These are phyloP conservation scores for Penicillium malachiteum DNA, from an alignment of 495 filamentous ascomycete genomes.

Conservation along the genomic window DNA sequence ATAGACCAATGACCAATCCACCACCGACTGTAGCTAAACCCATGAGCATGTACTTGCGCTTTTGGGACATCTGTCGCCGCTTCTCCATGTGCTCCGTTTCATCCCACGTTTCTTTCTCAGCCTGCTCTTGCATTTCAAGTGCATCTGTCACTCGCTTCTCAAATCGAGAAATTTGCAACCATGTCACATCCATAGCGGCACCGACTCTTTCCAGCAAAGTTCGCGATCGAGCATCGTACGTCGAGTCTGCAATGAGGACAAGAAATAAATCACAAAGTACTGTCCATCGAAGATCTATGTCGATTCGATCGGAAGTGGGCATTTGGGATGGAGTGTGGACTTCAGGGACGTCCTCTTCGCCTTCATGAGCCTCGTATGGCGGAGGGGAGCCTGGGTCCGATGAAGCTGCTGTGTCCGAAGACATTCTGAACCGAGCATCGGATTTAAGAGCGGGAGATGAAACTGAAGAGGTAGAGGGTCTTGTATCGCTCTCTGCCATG, in stretches of 20 bases:
- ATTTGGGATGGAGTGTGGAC: conserved; percentile 81
- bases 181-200: conserved; percentile 72
- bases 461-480: conserved; percentile 30
- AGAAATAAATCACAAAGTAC: conserved; percentile 96
- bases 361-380: conserved; percentile 67
- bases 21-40: conserved; percentile 95
- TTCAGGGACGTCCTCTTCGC: conserved; percentile 63
- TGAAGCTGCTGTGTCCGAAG: conserved; percentile 28
- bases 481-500: conserved; percentile 54
- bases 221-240: conserved; percentile 89
- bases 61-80: conserved; percentile 75
- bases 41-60: conserved; percentile 88
- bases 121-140: conserved; percentile 92
- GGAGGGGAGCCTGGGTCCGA: conserved; percentile 57
- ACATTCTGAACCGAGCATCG: conserved; percentile 26
- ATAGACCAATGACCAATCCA: conserved; percentile 92
- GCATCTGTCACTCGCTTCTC: conserved; percentile 98
- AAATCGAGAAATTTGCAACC: conserved; percentile 93
- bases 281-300: conserved; percentile 97
- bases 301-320: conserved; percentile 75
- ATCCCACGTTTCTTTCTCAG: conserved; percentile 95
- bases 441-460: conserved; percentile 29
- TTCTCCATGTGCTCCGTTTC: conserved; percentile 93
- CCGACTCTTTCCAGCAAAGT: conserved; percentile 82
- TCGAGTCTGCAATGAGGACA: conserved; percentile 87